These are phyloP conservation scores for Macadamia integrifolia DNA, from an alignment of 164 flowering plant genomes.

Conservation along the genomic window DNA sequence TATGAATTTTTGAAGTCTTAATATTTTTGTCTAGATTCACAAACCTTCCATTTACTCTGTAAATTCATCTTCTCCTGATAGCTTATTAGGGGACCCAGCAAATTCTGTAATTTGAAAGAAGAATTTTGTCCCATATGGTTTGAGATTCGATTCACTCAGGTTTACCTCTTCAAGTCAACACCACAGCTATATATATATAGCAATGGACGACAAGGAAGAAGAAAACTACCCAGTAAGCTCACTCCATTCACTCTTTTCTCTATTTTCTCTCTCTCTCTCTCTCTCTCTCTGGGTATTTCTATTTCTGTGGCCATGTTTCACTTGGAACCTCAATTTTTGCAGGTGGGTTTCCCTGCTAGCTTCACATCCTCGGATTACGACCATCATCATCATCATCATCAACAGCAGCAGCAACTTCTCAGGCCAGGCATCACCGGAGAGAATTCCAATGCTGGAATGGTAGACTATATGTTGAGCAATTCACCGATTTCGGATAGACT, in stretches of 20 bases:
- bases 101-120: not conserved
- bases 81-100: not conserved
- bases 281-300: slow-evolving; percentile 1
- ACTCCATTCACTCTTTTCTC: too few relatives aligned
- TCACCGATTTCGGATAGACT: slow-evolving; percentile 43
- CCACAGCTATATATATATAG: not conserved
- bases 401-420: slow-evolving; percentile 22
- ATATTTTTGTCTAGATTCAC: not conserved
- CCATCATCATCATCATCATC: slow-evolving; percentile 18
- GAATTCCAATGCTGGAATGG: slow-evolving; percentile 25
- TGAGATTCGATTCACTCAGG: not conserved
- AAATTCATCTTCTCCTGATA: not conserved
- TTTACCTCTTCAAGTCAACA: not conserved
- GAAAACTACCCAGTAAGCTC: slow-evolving; percentile 52
- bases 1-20: too few relatives aligned
- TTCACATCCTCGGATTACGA: slow-evolving; percentile 32
- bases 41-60: not conserved
- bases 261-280: not conserved
- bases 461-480: slow-evolving; percentile 50
- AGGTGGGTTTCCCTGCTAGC: slow-evolving; percentile 22
- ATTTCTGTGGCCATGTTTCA: slow-evolving; percentile 20
- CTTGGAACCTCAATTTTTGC: slow-evolving; percentile 22
- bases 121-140: not conserved
- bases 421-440: slow-evolving; percentile 23
- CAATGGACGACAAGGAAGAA: slow-evolving; percentile 68